A percentile compares a stretch with the other conserved stretches of the same genome.
Evolutionary conservation across 2,329 filamentous ascomycete species (phyloP).

Genomic region (Verticillium tricorpus): DNA sequence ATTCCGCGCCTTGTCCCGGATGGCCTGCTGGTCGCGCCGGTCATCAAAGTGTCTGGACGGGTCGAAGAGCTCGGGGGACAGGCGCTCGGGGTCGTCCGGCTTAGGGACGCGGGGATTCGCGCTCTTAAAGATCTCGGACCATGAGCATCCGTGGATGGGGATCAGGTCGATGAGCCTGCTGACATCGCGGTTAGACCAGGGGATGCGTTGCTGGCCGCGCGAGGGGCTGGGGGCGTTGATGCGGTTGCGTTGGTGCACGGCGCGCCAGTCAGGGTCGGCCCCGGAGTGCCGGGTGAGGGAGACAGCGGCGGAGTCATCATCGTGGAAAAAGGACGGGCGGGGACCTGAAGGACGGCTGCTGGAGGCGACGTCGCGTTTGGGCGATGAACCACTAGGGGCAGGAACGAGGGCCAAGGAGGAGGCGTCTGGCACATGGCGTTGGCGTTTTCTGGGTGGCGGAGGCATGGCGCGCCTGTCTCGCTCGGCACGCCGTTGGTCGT

Average conservation of each 20-base stretch:
- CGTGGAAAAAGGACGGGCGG: background rate
- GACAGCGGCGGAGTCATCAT: background rate
- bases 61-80: constrained; percentile 10
- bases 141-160: constrained; percentile 29
- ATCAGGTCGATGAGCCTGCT: constrained; percentile 37
- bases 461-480: constrained; percentile 16
- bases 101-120: constrained; percentile 3
- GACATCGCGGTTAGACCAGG: constrained; percentile 40
- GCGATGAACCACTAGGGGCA: constrained; percentile 5
- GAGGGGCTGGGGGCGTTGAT: constrained; percentile 21
- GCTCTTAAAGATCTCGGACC: constrained; percentile 30
- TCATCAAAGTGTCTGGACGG: constrained; percentile 32
- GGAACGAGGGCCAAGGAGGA: background rate
- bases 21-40: constrained; percentile 47
- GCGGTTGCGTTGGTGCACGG: constrained; percentile 21
- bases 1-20: constrained; percentile 55
- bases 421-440: background rate
- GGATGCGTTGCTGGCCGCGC: constrained; percentile 22
- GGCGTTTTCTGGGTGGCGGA: constrained; percentile 7
- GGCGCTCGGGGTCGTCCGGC: background rate
- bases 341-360: constrained; percentile 5
- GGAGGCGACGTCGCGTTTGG: constrained; percentile 5
- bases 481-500: constrained; percentile 18
- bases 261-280: constrained; percentile 6
- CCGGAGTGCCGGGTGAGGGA: background rate